phyloP scores from a whole-genome alignment of 2,329 filamentous ascomycete genomes.

The Dothiorella sarmentorum region DNA sequence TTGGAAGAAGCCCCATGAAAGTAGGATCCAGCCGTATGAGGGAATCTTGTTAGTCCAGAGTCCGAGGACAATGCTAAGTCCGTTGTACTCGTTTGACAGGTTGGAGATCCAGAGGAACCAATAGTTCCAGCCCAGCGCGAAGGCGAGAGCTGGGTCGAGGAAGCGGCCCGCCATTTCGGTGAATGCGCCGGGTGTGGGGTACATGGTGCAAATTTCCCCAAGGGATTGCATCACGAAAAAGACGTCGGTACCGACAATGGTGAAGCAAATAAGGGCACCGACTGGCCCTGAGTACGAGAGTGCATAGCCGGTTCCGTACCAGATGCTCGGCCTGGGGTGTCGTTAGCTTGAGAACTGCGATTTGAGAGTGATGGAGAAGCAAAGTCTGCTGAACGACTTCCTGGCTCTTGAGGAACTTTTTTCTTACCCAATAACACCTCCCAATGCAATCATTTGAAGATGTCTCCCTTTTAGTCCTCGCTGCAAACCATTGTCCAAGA shows the following conservation, averaged over 20 bases:
- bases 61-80: slow-evolving; percentile 44
- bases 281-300: background rate
- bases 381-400: no score
- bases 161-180: slow-evolving; percentile 54
- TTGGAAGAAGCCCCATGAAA: slow-evolving; percentile 45
- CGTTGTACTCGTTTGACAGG: slow-evolving; percentile 41
- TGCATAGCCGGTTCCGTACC: slow-evolving; percentile 2
- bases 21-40: slow-evolving; percentile 57
- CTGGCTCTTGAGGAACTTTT: no score
- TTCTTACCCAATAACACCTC: slow-evolving; percentile 25
- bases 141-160: slow-evolving; percentile 71
- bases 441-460: slow-evolving; percentile 58
- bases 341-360: background rate
- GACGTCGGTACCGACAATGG: slow-evolving; percentile 18
- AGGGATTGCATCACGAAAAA: slow-evolving; percentile 56
- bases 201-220: slow-evolving; percentile 71
- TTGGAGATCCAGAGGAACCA: slow-evolving; percentile 62
- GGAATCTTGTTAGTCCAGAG: slow-evolving; percentile 55
- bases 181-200: slow-evolving; percentile 68
- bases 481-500: slow-evolving; percentile 17
- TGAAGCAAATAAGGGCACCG: slow-evolving; percentile 1
- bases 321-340: slow-evolving; percentile 12
- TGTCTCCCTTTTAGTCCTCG: slow-evolving; percentile 49
- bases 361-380: no score
- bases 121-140: slow-evolving; percentile 69